Evolutionary conservation across 2,329 filamentous ascomycete species (phyloP), one percentile per base, ranked within the genome.

Genomic region (Aspergillus novofumigatus): DNA sequence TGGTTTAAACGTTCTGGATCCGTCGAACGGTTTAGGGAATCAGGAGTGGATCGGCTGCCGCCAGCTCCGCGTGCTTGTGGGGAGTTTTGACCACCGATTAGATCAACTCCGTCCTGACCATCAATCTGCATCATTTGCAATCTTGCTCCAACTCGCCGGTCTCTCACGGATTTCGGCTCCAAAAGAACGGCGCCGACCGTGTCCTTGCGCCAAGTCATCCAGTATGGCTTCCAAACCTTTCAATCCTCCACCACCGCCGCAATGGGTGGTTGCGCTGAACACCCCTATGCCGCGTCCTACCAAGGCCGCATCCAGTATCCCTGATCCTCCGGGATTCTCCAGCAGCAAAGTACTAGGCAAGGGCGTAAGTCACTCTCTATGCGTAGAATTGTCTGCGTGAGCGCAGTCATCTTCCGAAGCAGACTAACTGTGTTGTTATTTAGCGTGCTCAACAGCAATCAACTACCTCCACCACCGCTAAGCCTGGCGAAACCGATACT

Each of bases 281-380:
- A 84, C 84, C 48, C 84, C 90, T 32, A 86, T 91, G 25, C 72
- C 83, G 52, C 89, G 85, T 72, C 75, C 86, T 52, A 91, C 91
- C 76, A 81, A 83, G 58, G 71, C 67, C 21, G 65, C 75, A 52
- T 71, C 79, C 65, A 83, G 82, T 71, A 86, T 97, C 64, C 82
- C 88, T 57, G 92, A 99, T 73, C 94, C 94, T 51, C 90, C 91
- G 54, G 93, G 94, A 70, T 97, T 87, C 79, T 86, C 86, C 74
- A 71, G 85, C 75, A 68, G 71, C 76, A 58, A 71, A 63, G 59
- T 71, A 26, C 70, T 77, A 52, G 75, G 79, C 66, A 83, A 83
- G 55, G 59, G 54, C 21, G 59, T 63, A 54, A 45, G 32, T 54
- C 38, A 28, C 28, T 50, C 32, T 8, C n/a, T 1, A 17, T 42